Evolutionary conservation across 371 early-diverging fungal genomes (phyloP).

Genomic region (Amoeboaphelidium protococcarum): DNA sequence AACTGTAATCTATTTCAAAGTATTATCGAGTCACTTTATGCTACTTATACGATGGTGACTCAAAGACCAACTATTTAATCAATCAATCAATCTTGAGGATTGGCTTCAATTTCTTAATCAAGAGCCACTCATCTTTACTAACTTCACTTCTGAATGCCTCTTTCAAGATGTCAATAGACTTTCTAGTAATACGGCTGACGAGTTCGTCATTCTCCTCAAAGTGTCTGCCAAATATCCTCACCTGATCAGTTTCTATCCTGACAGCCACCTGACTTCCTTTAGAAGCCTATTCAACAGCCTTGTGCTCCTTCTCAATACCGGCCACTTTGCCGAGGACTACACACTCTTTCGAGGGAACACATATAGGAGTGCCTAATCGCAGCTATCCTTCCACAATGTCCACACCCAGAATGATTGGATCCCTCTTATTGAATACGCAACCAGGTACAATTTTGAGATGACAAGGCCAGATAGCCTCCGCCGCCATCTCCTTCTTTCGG

Average conservation of each 20-base stretch:
- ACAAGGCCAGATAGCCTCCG: slow-evolving; percentile 89
- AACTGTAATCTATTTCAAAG: too few species aligned
- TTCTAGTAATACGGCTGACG: slow-evolving; percentile 45
- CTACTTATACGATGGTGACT: too few species aligned
- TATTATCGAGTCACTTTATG: too few species aligned
- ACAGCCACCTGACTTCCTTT: slow-evolving; percentile 85
- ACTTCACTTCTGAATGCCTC: slow-evolving; percentile 84
- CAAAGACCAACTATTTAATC: too few species aligned
- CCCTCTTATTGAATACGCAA: slow-evolving; percentile 84
- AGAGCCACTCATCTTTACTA: slow-evolving; percentile 72
- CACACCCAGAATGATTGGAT: slow-evolving; percentile 93
- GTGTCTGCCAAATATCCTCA: slow-evolving; percentile 60
- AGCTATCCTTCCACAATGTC: slow-evolving; percentile 87
- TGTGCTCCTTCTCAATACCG: slow-evolving; percentile 90
- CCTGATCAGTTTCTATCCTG: slow-evolving; percentile 75
- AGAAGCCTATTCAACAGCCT: slow-evolving; percentile 50
- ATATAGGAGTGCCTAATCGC: slow-evolving; percentile 80
- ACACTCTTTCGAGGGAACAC: slow-evolving; percentile 27
- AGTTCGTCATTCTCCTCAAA: slow-evolving; percentile 14
- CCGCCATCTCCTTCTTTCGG: slow-evolving; percentile 63
- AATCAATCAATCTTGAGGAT: slow-evolving; percentile 14
- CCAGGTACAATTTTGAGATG: slow-evolving; percentile 78
- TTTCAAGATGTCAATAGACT: slow-evolving; percentile 91
- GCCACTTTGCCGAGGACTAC: slow-evolving; percentile 76
- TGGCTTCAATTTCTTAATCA: slow-evolving; percentile 41